Evolutionary conservation across 768 basidiomycete genomes (phyloP), one percentile per base, ranked within the genome.

Genomic region (Mycena capillaripes): DNA sequence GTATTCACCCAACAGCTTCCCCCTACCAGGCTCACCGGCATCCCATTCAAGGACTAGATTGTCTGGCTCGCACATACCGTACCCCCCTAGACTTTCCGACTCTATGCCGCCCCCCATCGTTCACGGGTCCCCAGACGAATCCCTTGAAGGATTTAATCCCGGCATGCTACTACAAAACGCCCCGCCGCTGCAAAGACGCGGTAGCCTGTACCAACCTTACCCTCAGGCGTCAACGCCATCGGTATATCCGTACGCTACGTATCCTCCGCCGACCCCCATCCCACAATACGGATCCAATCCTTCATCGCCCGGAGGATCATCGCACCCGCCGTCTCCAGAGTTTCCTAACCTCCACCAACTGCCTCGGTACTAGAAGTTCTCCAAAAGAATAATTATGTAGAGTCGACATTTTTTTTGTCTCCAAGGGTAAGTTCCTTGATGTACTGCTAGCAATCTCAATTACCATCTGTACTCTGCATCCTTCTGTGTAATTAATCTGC

Each of bases 141-240:
- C 48, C 4, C 32, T 62, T 2, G 60, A 42, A 8, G 42, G 6
- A 1, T 62, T 36, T 42, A 56, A 23, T 40, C 46, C 68, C n/a
- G 56, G 42, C 36, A 46, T 56, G 60, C 23, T 55, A 9, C 34
- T 67, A 0, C 60, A 69, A 46, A 46, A 69, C 25, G 23, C 16
- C 17, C n/a, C 32, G 60, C 69, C 69, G 56, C 25, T 70, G 27
- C 69, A 36, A 40, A 30, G 69, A 30, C 53, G 32, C 50, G 23
- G 44, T 19, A 56, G 27, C 32, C 10, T 62, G 14, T 46, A 69
- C 32, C 68, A 27, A 23, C 60, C 60, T n/a, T 55, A 40, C 12
- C 25, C 60, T n/a, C 34, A 12, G 0, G 23, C 21, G 6, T 36
- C 46, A 4, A 34, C 14, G 1, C 36, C 34, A 11, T 21, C 59